phyloP scores from a whole-genome alignment of 176 grass and related monocot species.

The Oryza glaberrima region DNA sequence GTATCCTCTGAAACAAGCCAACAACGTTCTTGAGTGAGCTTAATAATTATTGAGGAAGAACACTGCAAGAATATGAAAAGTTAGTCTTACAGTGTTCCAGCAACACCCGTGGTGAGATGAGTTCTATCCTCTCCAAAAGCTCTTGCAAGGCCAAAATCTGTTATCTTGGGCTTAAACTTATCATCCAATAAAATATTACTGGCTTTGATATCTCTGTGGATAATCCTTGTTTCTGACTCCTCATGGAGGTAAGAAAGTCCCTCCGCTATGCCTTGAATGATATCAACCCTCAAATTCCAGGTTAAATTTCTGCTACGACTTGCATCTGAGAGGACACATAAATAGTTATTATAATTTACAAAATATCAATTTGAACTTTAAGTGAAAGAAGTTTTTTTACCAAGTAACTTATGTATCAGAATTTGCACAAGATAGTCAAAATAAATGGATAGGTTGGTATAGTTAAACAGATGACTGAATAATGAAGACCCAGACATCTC shows the following conservation, averaged over 20 bases:
- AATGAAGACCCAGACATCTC: background rate
- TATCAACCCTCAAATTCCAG: slow-evolving; percentile 64
- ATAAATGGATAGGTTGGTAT: background rate
- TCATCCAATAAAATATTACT: slow-evolving; percentile 93
- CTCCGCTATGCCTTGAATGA: slow-evolving; percentile 82
- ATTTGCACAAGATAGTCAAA: background rate
- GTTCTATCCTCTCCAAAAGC: slow-evolving; percentile 67
- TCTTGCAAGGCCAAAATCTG: slow-evolving; percentile 89
- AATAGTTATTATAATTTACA: slow-evolving; percentile 4
- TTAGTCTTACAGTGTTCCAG: slow-evolving; percentile 70
- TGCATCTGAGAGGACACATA: slow-evolving; percentile 51
- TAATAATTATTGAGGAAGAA: slow-evolving; percentile 5
- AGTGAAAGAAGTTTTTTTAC: background rate
- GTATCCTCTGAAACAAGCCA: slow-evolving; percentile 75
- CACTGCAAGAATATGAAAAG: slow-evolving; percentile 12
- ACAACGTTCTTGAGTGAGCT: slow-evolving; percentile 29
- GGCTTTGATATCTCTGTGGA: slow-evolving; percentile 90
- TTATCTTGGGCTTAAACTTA: slow-evolving; percentile 82
- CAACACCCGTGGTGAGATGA: slow-evolving; percentile 84
- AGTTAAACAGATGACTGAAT: slow-evolving; percentile 7
- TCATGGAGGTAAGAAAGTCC: slow-evolving; percentile 88
- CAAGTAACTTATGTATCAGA: background rate
- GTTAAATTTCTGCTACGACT: slow-evolving; percentile 57
- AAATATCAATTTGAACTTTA: background rate
- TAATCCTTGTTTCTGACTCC: slow-evolving; percentile 79